phyloP scores from a whole-genome alignment of 2,329 filamentous ascomycete genomes.

The Albifimbria verrucaria region DNA sequence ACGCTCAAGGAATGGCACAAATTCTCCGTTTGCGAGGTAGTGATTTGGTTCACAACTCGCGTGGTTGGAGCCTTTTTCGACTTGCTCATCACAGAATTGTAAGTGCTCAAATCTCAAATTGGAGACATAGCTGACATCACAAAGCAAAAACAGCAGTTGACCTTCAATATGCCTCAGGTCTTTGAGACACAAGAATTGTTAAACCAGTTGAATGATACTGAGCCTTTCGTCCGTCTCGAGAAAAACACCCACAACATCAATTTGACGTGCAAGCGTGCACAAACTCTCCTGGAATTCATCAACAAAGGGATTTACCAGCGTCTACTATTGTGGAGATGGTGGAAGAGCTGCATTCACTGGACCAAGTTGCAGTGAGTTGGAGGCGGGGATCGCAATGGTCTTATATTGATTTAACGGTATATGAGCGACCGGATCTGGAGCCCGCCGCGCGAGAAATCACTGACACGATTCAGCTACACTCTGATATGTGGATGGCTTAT shows the following conservation, averaged over 20 bases:
- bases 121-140: too few relatives aligned
- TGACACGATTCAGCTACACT: slow-evolving; percentile 28
- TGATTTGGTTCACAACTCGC: slow-evolving; percentile 29
- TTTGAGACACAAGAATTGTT: neutral
- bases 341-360: slow-evolving; percentile 25
- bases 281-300: slow-evolving; percentile 18
- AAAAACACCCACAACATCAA: slow-evolving; percentile 23
- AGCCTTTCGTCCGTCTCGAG: slow-evolving; percentile 22
- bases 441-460: neutral
- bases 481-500: slow-evolving; percentile 37
- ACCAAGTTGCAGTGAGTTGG: slow-evolving; percentile 26
- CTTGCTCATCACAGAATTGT: slow-evolving; percentile 34
- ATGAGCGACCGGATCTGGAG: slow-evolving; percentile 13
- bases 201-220: neutral
- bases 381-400: slow-evolving; percentile 29
- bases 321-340: slow-evolving; percentile 20
- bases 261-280: slow-evolving; percentile 26
- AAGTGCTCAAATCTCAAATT: neutral
- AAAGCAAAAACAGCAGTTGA: slow-evolving; percentile 33
- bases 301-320: neutral
- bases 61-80: slow-evolving; percentile 36
- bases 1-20: slow-evolving; percentile 37
- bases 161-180: slow-evolving; percentile 9
- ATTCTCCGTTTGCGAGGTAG: slow-evolving; percentile 33
- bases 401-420: slow-evolving; percentile 18